phyloP scores from a whole-genome alignment of 306 rosid genomes.

The Casuarina glauca region DNA sequence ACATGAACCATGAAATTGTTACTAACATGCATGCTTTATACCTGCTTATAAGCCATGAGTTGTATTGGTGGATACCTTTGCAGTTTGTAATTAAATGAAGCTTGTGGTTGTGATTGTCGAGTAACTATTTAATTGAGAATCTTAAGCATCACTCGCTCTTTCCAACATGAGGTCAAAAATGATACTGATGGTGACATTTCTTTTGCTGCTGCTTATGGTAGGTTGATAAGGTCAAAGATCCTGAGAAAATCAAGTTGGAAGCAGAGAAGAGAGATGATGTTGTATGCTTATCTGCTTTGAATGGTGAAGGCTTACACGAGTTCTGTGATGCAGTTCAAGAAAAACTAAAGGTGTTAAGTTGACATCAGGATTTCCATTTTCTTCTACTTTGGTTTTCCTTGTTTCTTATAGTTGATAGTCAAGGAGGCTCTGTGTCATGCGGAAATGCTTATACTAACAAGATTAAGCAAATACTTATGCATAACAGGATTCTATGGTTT shows the following conservation, averaged over 20 bases:
- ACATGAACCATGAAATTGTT: not conserved
- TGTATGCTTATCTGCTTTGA: conserved; percentile 83
- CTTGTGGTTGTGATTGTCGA: not conserved
- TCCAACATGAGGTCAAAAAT: conserved; percentile 13
- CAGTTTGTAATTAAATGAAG: not conserved
- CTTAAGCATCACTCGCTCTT: not conserved
- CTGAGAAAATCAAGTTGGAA: conserved; percentile 57
- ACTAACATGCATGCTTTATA: not conserved
- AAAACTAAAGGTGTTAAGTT: conserved; percentile 65
- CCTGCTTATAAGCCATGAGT: not conserved
- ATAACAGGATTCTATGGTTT: conserved; percentile 84
- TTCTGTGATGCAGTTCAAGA: conserved; percentile 82
- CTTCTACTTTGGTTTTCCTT: conserved; percentile 3
- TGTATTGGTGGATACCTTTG: not conserved
- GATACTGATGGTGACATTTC: conserved; percentile 13
- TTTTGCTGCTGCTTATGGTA: conserved; percentile 33
- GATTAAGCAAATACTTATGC: conserved; percentile 6
- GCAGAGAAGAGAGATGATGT: conserved; percentile 76
- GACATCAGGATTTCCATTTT: conserved; percentile 11
- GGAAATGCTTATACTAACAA: not conserved
- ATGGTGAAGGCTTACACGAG: conserved; percentile 66
- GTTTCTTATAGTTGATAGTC: not conserved
- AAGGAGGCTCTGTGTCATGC: not conserved
- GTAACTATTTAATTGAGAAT: not conserved
- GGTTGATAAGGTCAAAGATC: conserved; percentile 80